Evolutionary conservation across 805 yeast species (phyloP).

Genomic region (Candida berthetii): DNA sequence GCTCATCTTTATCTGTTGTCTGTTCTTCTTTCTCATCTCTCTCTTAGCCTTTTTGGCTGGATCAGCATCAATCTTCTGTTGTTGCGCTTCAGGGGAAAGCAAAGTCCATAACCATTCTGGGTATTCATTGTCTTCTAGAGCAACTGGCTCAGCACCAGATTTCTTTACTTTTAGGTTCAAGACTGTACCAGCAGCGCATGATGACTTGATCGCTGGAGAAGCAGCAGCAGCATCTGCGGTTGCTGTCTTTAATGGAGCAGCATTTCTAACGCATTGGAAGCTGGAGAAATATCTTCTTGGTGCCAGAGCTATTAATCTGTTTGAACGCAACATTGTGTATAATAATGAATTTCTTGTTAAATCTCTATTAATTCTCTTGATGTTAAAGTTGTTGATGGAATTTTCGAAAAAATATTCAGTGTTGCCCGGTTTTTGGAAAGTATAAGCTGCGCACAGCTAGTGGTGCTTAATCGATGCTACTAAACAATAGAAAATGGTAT

Average conservation of each 20-base stretch:
- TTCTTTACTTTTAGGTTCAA: slow-evolving; percentile 70
- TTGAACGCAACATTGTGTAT: background rate
- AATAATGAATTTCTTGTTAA: background rate
- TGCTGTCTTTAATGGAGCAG: slow-evolving; percentile 4
- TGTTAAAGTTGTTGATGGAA: background rate
- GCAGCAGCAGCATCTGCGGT: background rate
- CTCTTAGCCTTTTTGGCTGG: slow-evolving; percentile 67
- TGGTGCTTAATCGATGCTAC: no score
- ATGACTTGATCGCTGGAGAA: slow-evolving; percentile 25
- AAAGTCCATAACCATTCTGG: slow-evolving; percentile 94
- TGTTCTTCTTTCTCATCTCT: slow-evolving; percentile 61
- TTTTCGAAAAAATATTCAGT: no score
- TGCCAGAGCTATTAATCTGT: background rate
- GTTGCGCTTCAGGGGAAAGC: slow-evolving; percentile 60
- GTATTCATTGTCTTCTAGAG: slow-evolving; percentile 80
- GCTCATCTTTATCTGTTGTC: slow-evolving; percentile 64
- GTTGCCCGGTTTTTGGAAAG: background rate
- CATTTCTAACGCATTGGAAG: slow-evolving; percentile 7
- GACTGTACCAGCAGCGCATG: slow-evolving; percentile 67
- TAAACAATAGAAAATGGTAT: no score
- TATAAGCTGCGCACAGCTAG: no score
- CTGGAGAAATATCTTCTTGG: slow-evolving; percentile 10
- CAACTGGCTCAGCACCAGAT: slow-evolving; percentile 82
- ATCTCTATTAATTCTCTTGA: background rate
- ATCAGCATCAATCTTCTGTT: slow-evolving; percentile 46